Conservation (phyloP, 179 eudicot genomes). For the Nepenthes alata region DNA sequence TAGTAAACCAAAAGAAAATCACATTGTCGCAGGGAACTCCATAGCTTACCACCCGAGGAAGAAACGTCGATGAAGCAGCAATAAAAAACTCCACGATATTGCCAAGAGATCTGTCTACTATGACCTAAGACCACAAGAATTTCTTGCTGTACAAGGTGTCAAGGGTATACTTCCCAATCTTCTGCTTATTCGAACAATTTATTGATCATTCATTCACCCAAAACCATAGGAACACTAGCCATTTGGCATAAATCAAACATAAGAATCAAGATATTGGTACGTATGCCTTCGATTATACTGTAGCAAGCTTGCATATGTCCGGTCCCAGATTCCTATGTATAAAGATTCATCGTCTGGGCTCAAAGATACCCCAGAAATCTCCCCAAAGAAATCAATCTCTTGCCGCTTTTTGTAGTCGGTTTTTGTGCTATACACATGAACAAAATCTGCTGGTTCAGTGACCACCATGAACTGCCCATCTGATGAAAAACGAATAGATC, state of each 20-base stretch:
- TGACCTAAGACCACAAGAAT: too few species aligned
- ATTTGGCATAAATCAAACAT: constrained; percentile 11
- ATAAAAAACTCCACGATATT: too few species aligned
- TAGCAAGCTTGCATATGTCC: constrained; percentile 76
- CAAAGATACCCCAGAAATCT: constrained; percentile 66
- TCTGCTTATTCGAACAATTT: too few species aligned
- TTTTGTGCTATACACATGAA: constrained; percentile 50
- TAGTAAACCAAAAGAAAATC: too few species aligned
- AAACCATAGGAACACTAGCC: too few species aligned
- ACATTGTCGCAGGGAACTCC: too few species aligned
- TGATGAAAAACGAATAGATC: constrained; percentile 68
- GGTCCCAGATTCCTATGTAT: constrained; percentile 75
- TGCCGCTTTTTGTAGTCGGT: constrained; percentile 39
- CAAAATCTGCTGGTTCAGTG: constrained; percentile 87
- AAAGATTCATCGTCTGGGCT: constrained; percentile 76
- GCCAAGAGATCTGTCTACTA: too few species aligned
- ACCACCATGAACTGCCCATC: constrained; percentile 69
- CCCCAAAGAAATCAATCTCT: constrained; percentile 84
- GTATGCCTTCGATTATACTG: constrained; percentile 47
- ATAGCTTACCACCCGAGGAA: too few species aligned
- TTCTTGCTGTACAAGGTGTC: too few species aligned
- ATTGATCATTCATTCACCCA: too few species aligned
- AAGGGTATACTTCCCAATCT: too few species aligned
- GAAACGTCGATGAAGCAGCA: too few species aligned
- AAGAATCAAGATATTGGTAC: constrained; percentile 59